Base-by-base conservation (phyloP, 148 eudicot genomes). In the Persicaria maculosa region DNA sequence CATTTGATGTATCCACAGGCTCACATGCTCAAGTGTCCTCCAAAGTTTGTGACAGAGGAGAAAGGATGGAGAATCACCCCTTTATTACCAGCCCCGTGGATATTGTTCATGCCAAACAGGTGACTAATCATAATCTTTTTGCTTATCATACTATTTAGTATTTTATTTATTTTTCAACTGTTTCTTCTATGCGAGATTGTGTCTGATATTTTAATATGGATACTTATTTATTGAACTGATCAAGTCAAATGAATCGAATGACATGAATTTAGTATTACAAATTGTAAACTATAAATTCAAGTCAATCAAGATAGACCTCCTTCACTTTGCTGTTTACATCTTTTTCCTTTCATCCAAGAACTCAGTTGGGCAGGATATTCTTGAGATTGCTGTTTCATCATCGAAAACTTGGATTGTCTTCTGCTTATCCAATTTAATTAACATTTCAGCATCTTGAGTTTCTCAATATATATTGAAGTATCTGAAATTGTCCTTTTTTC, bases 51-150 rank as follows among this genome's bases (percentile, higher is more conserved):
- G 86, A 78, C 61, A 86, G 84, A 77, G 89, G 74, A 65, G 91
- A 80, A 47, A 54, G 82, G 73, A 81, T 61, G 50, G 92, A 86
- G 46, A 80, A 75, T 81, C 85, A 84, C 86, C 85, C 85, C 53
- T 80, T 79, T 80, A 75, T 83, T 52, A 79, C 83, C 76, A 86
- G 89, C 75, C 81, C 94, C 62, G 74, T 88, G 70, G 87, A 88
- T 80, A 61, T 84, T 75, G 76, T 87, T 79, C 85, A 79, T 73
- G 82, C 84, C 82, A 86, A 83, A 76, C 92, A 87, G 97, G 98
- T 90, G 69, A 58, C 9, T 67, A 50, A 25, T 59, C 77, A 73
- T 19, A 15, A 10, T 57, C 44, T 11, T 47, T 59, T 43, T 17
- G 10, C n/a, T 4, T 25, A 11, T 31, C 40, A 20, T 16, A n/a